Base-by-base conservation (phyloP, 164 flowering plant genomes). In the Annona squamosa region DNA sequence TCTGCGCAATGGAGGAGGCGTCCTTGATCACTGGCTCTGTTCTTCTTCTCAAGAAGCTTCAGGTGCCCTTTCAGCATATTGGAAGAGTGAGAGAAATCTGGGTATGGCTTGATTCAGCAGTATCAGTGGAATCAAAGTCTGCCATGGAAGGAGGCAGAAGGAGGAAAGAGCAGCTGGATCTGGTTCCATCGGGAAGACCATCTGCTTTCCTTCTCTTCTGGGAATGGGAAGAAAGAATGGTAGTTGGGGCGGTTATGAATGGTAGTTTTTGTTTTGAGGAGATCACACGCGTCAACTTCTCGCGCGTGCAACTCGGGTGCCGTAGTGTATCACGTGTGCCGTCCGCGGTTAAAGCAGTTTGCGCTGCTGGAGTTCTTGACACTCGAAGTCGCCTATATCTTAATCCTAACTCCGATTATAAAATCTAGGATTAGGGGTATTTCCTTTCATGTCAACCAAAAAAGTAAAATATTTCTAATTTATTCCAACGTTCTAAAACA, bases 61-160 rank as follows among this genome's bases (percentile, higher is more conserved):
- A 46, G n/a, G 41, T 69, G 46, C 4, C 57, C 71, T 46, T 69
- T 69, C 48, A 69, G 61, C 71, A 69, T 69, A 6, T 41, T 37
- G 46, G 71, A 69, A 17, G 43, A 12, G 68, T 9, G 59, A 52
- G 9, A 52, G 59, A 2, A 6, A 42, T 10, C 6, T 46, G n/a
- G 68, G 17, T 13, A 3, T 46, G 45, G 17, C 48, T 44, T 13
- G 68, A 13, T 66, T 16, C 47, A 19, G 7, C 65, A 19, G 19
- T 46, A 42, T 52, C 59, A 2, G 48, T 42, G 46, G 17, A 66
- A 13, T 46, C 68, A n/a, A 46, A 17, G n/a, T 7, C 6, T 37
- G 68, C 48, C 68, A 44, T 66, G 68, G 6, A 1, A 41, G 2
- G 46, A 42, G 68, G 1, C 5, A 12, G 16, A 5, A 16, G 46